Conservation (phyloP, 1,284 basidiomycete genomes). For the Tylopilus sp. region DNA sequence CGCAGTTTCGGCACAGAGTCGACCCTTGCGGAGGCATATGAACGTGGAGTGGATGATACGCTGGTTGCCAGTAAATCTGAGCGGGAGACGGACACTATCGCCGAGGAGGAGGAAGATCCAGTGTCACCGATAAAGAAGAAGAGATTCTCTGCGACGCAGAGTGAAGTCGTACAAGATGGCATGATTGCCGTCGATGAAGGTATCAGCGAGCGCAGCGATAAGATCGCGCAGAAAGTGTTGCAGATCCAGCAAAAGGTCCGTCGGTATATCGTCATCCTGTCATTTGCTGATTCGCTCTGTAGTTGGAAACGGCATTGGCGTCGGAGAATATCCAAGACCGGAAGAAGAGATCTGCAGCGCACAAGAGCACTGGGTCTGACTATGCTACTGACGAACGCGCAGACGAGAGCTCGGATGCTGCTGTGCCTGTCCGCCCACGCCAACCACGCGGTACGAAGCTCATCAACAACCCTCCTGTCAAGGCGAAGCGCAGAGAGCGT, state of each 20-base stretch:
- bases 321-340: conserved; percentile 48
- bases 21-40: conserved; percentile 64
- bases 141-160: conserved; percentile 64
- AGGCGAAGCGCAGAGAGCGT: conserved; percentile 33
- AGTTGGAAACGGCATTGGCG: conserved; percentile 70
- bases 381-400: conserved; percentile 32
- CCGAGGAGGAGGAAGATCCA: conserved; percentile 50
- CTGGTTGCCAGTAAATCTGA: conserved; percentile 38
- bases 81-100: conserved; percentile 46
- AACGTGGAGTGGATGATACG: conserved; percentile 40
- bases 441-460: conserved; percentile 28
- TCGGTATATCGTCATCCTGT: conserved; percentile 1
- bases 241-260: conserved; percentile 78
- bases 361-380: conserved; percentile 24
- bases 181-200: conserved; percentile 80
- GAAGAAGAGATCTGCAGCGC: conserved; percentile 34
- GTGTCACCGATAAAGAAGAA: conserved; percentile 52
- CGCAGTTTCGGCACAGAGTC: conserved; percentile 71
- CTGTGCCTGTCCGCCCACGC: conserved; percentile 25
- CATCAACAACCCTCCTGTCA: conserved; percentile 31
- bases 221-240: conserved; percentile 75
- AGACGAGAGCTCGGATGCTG: conserved; percentile 35
- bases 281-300: conserved; percentile 8
- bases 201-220: conserved; percentile 75
- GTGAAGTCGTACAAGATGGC: conserved; percentile 61